Percentiles rank a stretch among this genome's conserved stretches.
phyloP scores from a whole-genome alignment of 306 rosid species.

The Coriaria nepalensis region DNA sequence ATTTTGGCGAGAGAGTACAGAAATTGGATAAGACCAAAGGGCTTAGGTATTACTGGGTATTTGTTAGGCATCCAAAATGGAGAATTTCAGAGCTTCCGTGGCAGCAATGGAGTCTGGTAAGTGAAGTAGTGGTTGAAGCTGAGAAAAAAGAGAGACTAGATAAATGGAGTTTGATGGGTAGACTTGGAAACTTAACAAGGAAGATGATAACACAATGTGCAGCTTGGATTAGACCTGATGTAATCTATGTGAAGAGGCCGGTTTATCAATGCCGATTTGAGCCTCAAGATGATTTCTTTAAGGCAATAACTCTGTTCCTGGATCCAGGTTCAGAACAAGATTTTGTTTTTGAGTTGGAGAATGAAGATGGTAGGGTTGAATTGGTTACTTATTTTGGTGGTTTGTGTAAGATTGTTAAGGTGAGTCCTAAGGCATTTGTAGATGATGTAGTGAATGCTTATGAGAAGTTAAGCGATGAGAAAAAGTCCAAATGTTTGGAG shows the following conservation, averaged over 20 bases:
- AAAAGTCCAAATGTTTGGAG: slow-evolving; percentile 69
- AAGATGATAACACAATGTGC: slow-evolving; percentile 61
- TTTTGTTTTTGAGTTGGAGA: slow-evolving; percentile 43
- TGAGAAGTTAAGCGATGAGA: slow-evolving; percentile 65
- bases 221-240: slow-evolving; percentile 89
- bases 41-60: slow-evolving; percentile 62
- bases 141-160: slow-evolving; percentile 75
- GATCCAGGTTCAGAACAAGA: slow-evolving; percentile 65
- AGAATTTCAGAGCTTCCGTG: slow-evolving; percentile 56
- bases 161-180: slow-evolving; percentile 93
- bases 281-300: slow-evolving; percentile 65
- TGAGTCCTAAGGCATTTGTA: slow-evolving; percentile 74
- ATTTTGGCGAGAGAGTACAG: slow-evolving; percentile 45
- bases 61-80: slow-evolving; percentile 78
- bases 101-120: slow-evolving; percentile 82
- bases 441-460: slow-evolving; percentile 84
- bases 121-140: slow-evolving; percentile 70
- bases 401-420: slow-evolving; percentile 68
- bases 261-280: slow-evolving; percentile 77
- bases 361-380: slow-evolving; percentile 59
- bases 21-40: slow-evolving; percentile 48
- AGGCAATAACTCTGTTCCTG: slow-evolving; percentile 46
- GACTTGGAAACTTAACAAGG: slow-evolving; percentile 68
- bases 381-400: slow-evolving; percentile 70
- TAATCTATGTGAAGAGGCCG: slow-evolving; percentile 73